A percentile compares a stretch with the other conserved stretches of the same genome.
Conservation (phyloP, 192 early-diverging fungal genomes). For the Entomortierella chlamydospora region DNA sequence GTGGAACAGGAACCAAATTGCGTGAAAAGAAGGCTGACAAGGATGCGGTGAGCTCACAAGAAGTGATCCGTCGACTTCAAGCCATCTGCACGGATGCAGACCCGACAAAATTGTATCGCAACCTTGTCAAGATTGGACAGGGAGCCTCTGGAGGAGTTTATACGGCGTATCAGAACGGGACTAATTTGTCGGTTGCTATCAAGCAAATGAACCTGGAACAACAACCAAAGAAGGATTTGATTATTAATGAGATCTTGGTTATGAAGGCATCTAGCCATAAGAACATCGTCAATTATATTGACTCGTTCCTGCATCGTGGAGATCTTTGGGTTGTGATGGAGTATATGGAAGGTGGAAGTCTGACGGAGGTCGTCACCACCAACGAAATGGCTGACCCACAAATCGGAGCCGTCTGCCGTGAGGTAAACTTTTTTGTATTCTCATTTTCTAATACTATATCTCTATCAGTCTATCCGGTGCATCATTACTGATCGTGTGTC, state of each 20-base stretch:
- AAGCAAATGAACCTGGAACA: constrained; percentile 97
- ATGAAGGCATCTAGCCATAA: constrained; percentile 84
- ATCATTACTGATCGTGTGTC: background rate
- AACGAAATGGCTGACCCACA: constrained; percentile 87
- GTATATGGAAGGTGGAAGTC: constrained; percentile 90
- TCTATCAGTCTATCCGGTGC: too few relatives aligned
- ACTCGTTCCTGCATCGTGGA: constrained; percentile 78
- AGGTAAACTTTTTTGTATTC: constrained; percentile 57
- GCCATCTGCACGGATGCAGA: constrained; percentile 90
- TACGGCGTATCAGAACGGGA: constrained; percentile 80
- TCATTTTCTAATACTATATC: too few relatives aligned
- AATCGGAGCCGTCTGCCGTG: constrained; percentile 83
- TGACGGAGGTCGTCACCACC: constrained; percentile 85
- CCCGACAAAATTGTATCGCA: constrained; percentile 86
- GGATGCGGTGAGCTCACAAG: constrained; percentile 64
- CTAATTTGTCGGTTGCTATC: constrained; percentile 85
- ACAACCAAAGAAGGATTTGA: constrained; percentile 97
- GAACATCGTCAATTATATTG: constrained; percentile 90
- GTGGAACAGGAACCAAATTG: constrained; percentile 11
- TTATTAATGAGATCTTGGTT: constrained; percentile 93
- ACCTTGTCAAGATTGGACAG: constrained; percentile 92
- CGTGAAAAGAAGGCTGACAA: constrained; percentile 65
- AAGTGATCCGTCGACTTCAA: constrained; percentile 85
- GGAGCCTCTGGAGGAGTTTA: constrained; percentile 94
- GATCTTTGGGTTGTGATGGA: constrained; percentile 95